phyloP scores from a whole-genome alignment of 2,329 filamentous ascomycete genomes.

The Emericellopsis atlantica region DNA sequence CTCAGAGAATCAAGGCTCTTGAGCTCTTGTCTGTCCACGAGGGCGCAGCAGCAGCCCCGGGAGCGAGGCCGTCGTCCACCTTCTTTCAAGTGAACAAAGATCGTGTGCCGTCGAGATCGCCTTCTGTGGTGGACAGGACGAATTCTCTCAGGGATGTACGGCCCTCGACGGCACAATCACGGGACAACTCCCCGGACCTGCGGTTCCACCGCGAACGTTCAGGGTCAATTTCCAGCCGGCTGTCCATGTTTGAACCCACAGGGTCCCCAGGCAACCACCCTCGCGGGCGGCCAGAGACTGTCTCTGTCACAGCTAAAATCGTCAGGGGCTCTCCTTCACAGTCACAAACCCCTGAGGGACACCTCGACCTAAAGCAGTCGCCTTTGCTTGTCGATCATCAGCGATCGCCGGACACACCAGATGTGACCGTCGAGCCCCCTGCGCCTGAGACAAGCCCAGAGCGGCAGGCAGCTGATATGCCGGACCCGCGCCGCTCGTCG shows the following conservation, averaged over 20 bases:
- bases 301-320: constrained; percentile 82
- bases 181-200: constrained; percentile 32
- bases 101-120: constrained; percentile 29
- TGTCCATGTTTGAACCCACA: constrained; percentile 40
- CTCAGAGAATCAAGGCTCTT: constrained; percentile 85
- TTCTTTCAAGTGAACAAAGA: constrained; percentile 47
- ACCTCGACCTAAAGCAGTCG: constrained; percentile 43
- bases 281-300: constrained; percentile 53
- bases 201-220: constrained; percentile 33
- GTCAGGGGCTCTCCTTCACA: constrained; percentile 45
- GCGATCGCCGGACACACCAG: not conserved
- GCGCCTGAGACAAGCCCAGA: constrained; percentile 4
- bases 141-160: constrained; percentile 19
- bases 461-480: constrained; percentile 19
- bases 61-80: constrained; percentile 34
- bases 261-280: constrained; percentile 16
- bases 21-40: constrained; percentile 55
- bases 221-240: constrained; percentile 39
- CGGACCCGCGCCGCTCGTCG: constrained; percentile 39
- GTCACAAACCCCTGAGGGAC: constrained; percentile 14
- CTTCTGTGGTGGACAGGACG: constrained; percentile 30
- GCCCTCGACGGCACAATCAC: constrained; percentile 20
- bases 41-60: constrained; percentile 7
- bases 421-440: not conserved
- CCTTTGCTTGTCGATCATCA: constrained; percentile 46